Evolutionary conservation across 805 yeast genomes (phyloP).

Genomic region (Schwanniomyces vanrijiae): DNA sequence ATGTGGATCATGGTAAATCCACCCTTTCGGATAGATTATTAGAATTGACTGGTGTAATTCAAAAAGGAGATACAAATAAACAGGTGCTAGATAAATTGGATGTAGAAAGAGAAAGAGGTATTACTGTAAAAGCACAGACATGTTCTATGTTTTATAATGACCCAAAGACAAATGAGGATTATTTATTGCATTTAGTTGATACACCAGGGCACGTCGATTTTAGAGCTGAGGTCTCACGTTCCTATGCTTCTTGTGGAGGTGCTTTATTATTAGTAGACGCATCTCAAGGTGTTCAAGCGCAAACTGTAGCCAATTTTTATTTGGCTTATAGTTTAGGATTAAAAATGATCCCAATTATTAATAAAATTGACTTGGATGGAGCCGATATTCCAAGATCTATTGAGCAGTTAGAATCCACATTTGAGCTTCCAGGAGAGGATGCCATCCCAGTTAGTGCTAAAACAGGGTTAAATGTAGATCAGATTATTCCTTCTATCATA

Average conservation of each 20-base stretch:
- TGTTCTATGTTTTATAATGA: conserved; percentile 84
- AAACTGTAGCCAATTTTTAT: conserved; percentile 95
- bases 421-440: conserved; percentile 73
- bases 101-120: conserved; percentile 95
- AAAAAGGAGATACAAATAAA: conserved; percentile 63
- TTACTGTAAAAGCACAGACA: conserved; percentile 96
- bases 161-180: conserved; percentile 63
- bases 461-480: conserved; percentile 77
- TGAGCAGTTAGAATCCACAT: conserved; percentile 81
- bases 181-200: conserved; percentile 85
- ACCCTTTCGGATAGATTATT: conserved; percentile 85
- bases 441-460: conserved; percentile 89
- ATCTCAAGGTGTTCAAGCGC: conserved; percentile 95
- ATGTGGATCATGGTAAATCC: conserved; percentile 88
- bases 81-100: conserved; percentile 90
- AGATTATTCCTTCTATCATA: conserved; percentile 78
- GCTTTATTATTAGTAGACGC: conserved; percentile 91
- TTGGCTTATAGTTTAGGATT: conserved; percentile 85
- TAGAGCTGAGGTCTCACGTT: conserved; percentile 87
- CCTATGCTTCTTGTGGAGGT: conserved; percentile 96
- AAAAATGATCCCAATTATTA: conserved; percentile 82
- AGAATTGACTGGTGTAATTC: conserved; percentile 86
- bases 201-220: conserved; percentile 99
- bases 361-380: conserved; percentile 85
- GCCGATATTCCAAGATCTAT: conserved; percentile 81